Evolutionary conservation across 192 early-diverging fungal species (phyloP), one percentile per base, ranked within the genome.

Genomic region (Lunasporangiospora selenospora): DNA sequence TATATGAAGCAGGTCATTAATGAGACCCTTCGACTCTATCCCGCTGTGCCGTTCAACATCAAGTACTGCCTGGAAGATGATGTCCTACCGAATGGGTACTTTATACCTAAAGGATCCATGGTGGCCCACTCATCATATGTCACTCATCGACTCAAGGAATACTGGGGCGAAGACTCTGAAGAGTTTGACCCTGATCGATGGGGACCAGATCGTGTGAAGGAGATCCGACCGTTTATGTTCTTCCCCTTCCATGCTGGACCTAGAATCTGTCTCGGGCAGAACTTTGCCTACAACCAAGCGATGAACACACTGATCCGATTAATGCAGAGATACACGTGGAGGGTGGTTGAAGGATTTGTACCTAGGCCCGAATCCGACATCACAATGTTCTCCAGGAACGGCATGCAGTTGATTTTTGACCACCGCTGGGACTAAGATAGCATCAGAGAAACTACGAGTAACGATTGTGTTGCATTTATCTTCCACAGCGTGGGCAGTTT

Each of bases 1-100:
- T 81, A 77, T 55, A 51, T 85, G 42, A 87, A 83, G 40, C 79
- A 81, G 23, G 80, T 87, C 26, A 77, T 87, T 62, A 67, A 85
- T 40, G 87, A 89, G 48, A 81, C 85, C 24, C 58, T 82, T 50
- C 70, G 84, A 40, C 49, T 86, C 13, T 62, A 81, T 58, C 78
- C 85, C 19, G 71, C 81, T 39, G 75, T 79, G 15, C 62, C 81
- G 59, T 63, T 73, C 55, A 75, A 64, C 24, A 70, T 75, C 51
- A 67, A 75, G 65, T 67, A 49, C 31, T 61, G 33, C 30, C 57
- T 53, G 21, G 65, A 65, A 21, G 71, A 79, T n/a, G 77, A 79
- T 42, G 58, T 65, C 24, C 53, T 79, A 5, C 61, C 75, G n/a
- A 61, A 65, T 16, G 77, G 70, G 6, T 65, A 75, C 58, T 79